These are phyloP conservation scores for Backusella sp. DNA, from an alignment of 192 early-diverging fungal species.

Conservation along the genomic window DNA sequence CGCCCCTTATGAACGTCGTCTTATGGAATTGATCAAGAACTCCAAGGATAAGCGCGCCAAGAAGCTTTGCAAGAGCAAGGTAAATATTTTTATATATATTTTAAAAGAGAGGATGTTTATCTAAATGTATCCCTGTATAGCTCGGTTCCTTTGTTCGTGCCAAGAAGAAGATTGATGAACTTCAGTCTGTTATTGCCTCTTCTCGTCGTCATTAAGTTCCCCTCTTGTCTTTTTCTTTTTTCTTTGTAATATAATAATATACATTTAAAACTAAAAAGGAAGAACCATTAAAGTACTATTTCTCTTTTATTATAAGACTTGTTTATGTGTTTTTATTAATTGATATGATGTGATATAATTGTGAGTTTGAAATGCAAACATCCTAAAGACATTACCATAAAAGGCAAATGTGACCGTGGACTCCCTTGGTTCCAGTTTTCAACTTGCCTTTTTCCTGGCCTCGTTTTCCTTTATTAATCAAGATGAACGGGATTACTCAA, in stretches of 20 bases:
- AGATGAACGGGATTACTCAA: slow-evolving; percentile 30
- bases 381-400: background rate
- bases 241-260: background rate
- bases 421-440: background rate
- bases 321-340: background rate
- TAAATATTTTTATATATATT: slow-evolving; percentile 26
- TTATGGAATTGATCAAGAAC: slow-evolving; percentile 99
- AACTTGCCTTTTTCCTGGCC: background rate
- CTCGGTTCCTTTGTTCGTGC: slow-evolving; percentile 95
- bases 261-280: background rate
- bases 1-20: slow-evolving; percentile 97
- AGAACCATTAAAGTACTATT: background rate
- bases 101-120: background rate
- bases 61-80: slow-evolving; percentile 97
- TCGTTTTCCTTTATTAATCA: background rate
- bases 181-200: slow-evolving; percentile 88
- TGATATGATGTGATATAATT: background rate
- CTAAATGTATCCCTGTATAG: slow-evolving; percentile 32
- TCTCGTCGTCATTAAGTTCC: slow-evolving; percentile 68
- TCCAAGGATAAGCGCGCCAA: slow-evolving; percentile 99
- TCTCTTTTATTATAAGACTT: background rate
- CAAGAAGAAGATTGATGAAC: slow-evolving; percentile 99
- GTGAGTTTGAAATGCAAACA: slow-evolving; percentile 1
- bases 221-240: background rate
- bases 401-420: slow-evolving; percentile 2